Conservation (phyloP, 805 yeast species). For the Saccharomycopsis schoenii region DNA sequence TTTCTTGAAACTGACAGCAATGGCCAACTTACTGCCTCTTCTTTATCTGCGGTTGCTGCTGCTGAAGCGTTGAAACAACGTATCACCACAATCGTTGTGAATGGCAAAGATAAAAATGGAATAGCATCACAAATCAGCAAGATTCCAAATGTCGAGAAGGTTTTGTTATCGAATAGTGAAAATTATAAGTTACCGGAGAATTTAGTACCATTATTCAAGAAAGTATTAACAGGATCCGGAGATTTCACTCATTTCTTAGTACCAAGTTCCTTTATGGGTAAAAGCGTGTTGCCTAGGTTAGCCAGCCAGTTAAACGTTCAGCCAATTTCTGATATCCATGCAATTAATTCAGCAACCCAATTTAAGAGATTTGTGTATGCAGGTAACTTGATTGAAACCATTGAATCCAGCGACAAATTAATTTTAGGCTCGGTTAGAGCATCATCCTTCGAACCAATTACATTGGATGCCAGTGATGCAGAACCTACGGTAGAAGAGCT, state of each 20-base stretch:
- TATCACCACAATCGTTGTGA: slow-evolving; percentile 68
- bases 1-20: slow-evolving; percentile 55
- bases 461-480: slow-evolving; percentile 26
- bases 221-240: slow-evolving; percentile 24
- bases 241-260: slow-evolving; percentile 63
- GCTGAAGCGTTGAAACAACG: slow-evolving; percentile 71
- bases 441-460: slow-evolving; percentile 57
- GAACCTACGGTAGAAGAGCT: slow-evolving; percentile 40
- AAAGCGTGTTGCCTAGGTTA: slow-evolving; percentile 74
- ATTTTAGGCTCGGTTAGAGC: slow-evolving; percentile 73
- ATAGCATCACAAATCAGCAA: slow-evolving; percentile 23
- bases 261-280: slow-evolving; percentile 82
- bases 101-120: slow-evolving; percentile 46
- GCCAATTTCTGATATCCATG: slow-evolving; percentile 75
- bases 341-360: slow-evolving; percentile 54
- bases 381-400: slow-evolving; percentile 84
- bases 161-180: slow-evolving; percentile 46
- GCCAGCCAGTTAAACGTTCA: slow-evolving; percentile 81
- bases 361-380: slow-evolving; percentile 94
- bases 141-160: slow-evolving; percentile 25
- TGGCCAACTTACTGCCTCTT: slow-evolving; percentile 49
- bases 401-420: slow-evolving; percentile 55
- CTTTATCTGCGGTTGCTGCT: slow-evolving; percentile 67
- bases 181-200: slow-evolving; percentile 73
- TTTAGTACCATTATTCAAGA: slow-evolving; percentile 57